Base-by-base conservation (phyloP, 768 basidiomycete species). In the Polyporus arcularius region DNA sequence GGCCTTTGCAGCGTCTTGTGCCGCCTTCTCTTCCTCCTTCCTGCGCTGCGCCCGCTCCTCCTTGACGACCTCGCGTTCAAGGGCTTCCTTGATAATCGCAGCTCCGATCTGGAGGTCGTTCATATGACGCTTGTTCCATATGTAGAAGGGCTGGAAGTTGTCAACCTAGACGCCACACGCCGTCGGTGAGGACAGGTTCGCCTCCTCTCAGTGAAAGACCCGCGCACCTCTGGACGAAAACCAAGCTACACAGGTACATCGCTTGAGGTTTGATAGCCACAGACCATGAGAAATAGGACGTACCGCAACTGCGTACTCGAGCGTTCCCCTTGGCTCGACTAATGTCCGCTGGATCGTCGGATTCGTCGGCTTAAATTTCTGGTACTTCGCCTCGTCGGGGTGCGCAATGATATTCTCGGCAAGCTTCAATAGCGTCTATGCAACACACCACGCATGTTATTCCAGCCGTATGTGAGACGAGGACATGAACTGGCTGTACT, bases 231-330 rank as follows among this genome's bases (percentile, higher is more conserved):
- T 35, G 88, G 83, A 32, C 80, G 74, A 70, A 94, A 94, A 16
- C 91, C 90, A 63, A 92, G 81, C 89, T 92, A 65, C 4, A 49
- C 10, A 10, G 3, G 14, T 16, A 28, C 21, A 2, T 11, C 26
- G 31, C n/a, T 26, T 47, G 35, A 18, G 18, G 14, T 54, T 41
- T 18, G 28, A n/a, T 15, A 56, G 32, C 26, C 18, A 12, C n/a
- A 16, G n/a, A 16, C 46, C 46, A 28, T 26, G 12, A 18, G 14
- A 26, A 18, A 15, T 18, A 46, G 51, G 18, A 61, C 88, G 73
- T 32, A 90, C 92, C 68, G 83, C 89, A 43, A 90, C 79, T 0
- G 89, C 90, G 75, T 89, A 94, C 71, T 94, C 92, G 41, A 94
- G 74, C 0, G 89, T 80, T 3, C 92, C 89, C 73, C 76, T 88